Base-by-base conservation (phyloP, 2,329 filamentous ascomycete species). In the Myrmaecium sp. region DNA sequence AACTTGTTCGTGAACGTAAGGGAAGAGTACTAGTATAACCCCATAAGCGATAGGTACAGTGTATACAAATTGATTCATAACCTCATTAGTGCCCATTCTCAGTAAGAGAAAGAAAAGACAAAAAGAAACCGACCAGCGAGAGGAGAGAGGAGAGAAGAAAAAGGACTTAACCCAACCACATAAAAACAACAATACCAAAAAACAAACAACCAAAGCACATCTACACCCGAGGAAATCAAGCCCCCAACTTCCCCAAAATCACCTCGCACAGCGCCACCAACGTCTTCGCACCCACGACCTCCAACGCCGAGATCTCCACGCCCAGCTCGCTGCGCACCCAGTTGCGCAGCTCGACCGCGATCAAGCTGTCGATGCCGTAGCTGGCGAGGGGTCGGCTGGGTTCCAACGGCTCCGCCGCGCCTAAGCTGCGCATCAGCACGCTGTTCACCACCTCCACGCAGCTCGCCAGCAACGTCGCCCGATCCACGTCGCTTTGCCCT, bases 321-420 rank as follows among this genome's bases (percentile, higher is more conserved):
- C 30, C 35, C 14, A 39, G 14, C 17, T 36, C 17, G 20, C 21
- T 17, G 10, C 34, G 21, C 2, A 36, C 14, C 39, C 36, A 42
- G 14, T 32, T 34, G 6, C 39, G 27, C 6, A 40, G 19, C 23
- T 42, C 39, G 17, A 42, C 38, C 5, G 36, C 36, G 4, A 32
- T 21, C 11, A 42, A 22, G 2, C 33, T 39, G 17, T 42, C 38
- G 4, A 42, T 20, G 3, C 39, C 38, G 14, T 41, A 37, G 12
- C 26, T 24, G 11, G 21, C 14, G 12, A 40, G 23, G 10, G 36
- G 27, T 16, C 28, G 34, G 2, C 14, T 32, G 2, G 35, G 28
- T 13, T 41, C 35, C 12, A 31, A 15, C 19, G 27, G n/a, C 23
- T 32, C 27, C 9, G 18, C 6, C 12, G 31, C 18, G 5, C 26